Evolutionary conservation across 768 basidiomycete genomes (phyloP).

Genomic region (Candolleomyces aberdarensis): DNA sequence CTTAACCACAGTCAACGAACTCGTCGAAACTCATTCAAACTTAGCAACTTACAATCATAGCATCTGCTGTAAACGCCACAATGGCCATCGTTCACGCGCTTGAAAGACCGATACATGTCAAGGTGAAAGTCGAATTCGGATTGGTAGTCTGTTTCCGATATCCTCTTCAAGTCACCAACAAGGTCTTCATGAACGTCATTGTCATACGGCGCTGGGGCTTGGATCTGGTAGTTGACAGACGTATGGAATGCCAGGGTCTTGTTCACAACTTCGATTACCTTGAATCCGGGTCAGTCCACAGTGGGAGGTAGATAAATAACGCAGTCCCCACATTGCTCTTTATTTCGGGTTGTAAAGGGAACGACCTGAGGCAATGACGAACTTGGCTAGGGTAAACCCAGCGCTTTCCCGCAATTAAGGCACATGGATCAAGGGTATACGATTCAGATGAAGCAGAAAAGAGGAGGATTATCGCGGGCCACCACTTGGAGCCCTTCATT

Average conservation of each 20-base stretch:
- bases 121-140: slow-evolving; percentile 57
- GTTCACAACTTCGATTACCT: slow-evolving; percentile 57
- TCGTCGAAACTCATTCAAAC: neutral
- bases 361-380: slow-evolving; percentile 48
- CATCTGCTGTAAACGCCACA: slow-evolving; percentile 49
- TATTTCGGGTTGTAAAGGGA: slow-evolving; percentile 42
- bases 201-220: slow-evolving; percentile 50
- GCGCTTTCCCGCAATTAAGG: slow-evolving; percentile 48
- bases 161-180: slow-evolving; percentile 45
- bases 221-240: slow-evolving; percentile 57
- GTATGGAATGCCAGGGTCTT: slow-evolving; percentile 61
- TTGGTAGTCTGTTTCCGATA: slow-evolving; percentile 37
- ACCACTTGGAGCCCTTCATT: no score
- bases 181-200: slow-evolving; percentile 58
- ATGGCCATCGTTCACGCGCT: slow-evolving; percentile 57
- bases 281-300: no score
- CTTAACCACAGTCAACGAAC: slow-evolving; percentile 19
- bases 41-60: slow-evolving; percentile 30
- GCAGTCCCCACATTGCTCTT: slow-evolving; percentile 45
- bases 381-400: slow-evolving; percentile 54
- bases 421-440: slow-evolving; percentile 42
- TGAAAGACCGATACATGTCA: slow-evolving; percentile 50
- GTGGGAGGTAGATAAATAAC: neutral
- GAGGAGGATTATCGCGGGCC: neutral
- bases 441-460: neutral